These are phyloP conservation scores for Mycena haematopus DNA, from an alignment of 768 basidiomycete genomes.

Conservation along the genomic window DNA sequence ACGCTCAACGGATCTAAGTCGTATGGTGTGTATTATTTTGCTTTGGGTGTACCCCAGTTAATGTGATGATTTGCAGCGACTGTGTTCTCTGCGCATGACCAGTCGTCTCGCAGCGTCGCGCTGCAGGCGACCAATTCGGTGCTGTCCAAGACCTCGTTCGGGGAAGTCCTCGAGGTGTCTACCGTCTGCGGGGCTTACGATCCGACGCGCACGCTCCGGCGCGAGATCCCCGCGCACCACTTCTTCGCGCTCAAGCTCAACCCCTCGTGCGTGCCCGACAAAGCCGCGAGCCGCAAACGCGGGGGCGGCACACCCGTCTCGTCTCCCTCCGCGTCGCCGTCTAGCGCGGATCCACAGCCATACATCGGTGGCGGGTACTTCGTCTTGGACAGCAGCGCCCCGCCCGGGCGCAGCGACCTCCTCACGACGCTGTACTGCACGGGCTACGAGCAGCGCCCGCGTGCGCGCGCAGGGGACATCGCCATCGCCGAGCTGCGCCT, in stretches of 20 bases:
- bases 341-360: background rate
- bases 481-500: constrained; percentile 33
- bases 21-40: constrained; percentile 16
- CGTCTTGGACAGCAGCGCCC: constrained; percentile 27
- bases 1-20: constrained; percentile 20
- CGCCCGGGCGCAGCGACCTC: constrained; percentile 29
- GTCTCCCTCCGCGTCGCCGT: background rate
- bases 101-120: constrained; percentile 22
- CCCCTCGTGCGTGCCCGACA: constrained; percentile 7
- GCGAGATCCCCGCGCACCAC: constrained; percentile 27
- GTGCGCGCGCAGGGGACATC: constrained; percentile 25
- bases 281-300: constrained; percentile 1
- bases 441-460: constrained; percentile 29
- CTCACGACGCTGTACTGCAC: constrained; percentile 34
- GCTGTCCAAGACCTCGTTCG: constrained; percentile 14
- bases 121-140: constrained; percentile 29
- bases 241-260: constrained; percentile 28
- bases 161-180: constrained; percentile 19
- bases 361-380: constrained; percentile 34
- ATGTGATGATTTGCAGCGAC: background rate
- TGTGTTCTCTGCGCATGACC: constrained; percentile 26
- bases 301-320: background rate
- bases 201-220: constrained; percentile 12
- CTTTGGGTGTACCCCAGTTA: too few relatives aligned
- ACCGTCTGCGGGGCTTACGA: constrained; percentile 29